phyloP scores from a whole-genome alignment of 2,329 filamentous ascomycete species.

The Fusarium sp. region DNA sequence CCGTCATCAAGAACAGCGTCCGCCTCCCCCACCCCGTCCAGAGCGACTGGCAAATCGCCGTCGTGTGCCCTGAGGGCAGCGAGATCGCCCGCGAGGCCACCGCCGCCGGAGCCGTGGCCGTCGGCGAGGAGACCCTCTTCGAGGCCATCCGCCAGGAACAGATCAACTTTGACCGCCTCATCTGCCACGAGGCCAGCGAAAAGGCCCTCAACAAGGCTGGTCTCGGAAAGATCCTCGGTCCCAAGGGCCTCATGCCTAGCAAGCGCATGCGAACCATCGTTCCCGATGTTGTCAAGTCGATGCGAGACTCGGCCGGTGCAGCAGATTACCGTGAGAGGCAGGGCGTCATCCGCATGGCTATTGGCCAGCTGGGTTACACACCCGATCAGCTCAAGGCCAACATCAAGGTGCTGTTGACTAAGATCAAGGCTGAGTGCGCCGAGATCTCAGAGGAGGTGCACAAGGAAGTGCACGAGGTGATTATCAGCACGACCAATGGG shows the following conservation, averaged over 20 bases:
- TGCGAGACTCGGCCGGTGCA: conserved; percentile 83
- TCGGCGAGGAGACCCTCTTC: conserved; percentile 87
- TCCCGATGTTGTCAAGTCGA: conserved; percentile 74
- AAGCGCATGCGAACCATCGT: conserved; percentile 89
- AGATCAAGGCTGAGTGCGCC: conserved; percentile 79
- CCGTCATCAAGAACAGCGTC: conserved; percentile 85
- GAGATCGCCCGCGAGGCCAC: conserved; percentile 75
- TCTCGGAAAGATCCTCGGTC: conserved; percentile 82
- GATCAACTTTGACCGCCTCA: conserved; percentile 86
- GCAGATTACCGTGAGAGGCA: conserved; percentile 85
- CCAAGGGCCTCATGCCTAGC: conserved; percentile 91
- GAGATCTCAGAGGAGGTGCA: conserved; percentile 67
- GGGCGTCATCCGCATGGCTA: conserved; percentile 85
- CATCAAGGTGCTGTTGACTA: conserved; percentile 76
- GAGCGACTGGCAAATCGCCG: conserved; percentile 86
- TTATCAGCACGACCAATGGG: conserved; percentile 85
- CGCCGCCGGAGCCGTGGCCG: conserved; percentile 78
- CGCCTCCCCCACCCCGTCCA: conserved; percentile 88
- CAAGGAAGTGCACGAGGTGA: conserved; percentile 64
- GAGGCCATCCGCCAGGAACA: conserved; percentile 74
- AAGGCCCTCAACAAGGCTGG: conserved; percentile 81
- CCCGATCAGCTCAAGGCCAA: conserved; percentile 87
- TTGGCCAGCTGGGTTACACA: conserved; percentile 89
- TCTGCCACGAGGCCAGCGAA: conserved; percentile 83
- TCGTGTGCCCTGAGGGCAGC: conserved; percentile 86